phyloP scores from a whole-genome alignment of 2,329 filamentous ascomycete genomes.

The Pestalotiopsis sp. region DNA sequence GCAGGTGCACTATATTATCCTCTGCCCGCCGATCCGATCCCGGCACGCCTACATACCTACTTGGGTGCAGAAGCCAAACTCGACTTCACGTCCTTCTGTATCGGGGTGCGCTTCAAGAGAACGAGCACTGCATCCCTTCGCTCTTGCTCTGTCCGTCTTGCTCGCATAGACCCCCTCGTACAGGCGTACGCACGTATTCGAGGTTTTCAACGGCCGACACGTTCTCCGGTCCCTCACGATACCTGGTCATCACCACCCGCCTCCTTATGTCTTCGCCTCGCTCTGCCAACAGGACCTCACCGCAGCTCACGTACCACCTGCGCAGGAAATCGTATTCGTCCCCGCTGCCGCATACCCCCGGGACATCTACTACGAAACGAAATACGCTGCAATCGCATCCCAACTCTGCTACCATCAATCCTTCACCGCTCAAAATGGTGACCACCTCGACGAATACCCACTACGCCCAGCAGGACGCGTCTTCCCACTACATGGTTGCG shows the following conservation, averaged over 20 bases:
- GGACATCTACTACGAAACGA: constrained; percentile 9
- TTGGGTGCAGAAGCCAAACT: neutral
- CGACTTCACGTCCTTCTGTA: neutral
- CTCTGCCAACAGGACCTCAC: constrained; percentile 24
- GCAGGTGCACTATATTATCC: neutral
- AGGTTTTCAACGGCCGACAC: neutral
- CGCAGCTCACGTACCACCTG: constrained; percentile 20
- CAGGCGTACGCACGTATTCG: neutral
- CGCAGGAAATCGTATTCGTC: constrained; percentile 12
- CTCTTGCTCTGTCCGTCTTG: neutral
- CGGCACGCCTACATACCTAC: neutral
- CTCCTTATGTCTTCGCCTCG: constrained; percentile 28
- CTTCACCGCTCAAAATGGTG: constrained; percentile 34
- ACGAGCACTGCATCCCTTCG: neutral
- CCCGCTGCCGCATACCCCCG: constrained; percentile 10
- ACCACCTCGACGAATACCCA: constrained; percentile 27
- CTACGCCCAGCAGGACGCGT: constrained; percentile 23
- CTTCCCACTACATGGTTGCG: constrained; percentile 27
- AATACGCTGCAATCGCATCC: constrained; percentile 7
- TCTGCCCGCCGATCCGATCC: neutral
- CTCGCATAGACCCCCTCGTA: neutral
- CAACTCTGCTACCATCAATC: constrained; percentile 23
- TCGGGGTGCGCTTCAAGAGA: neutral
- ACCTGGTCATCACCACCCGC: neutral
- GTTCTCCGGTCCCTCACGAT: neutral